Evolutionary conservation across 2,329 filamentous ascomycete species (phyloP), one percentile per base, ranked within the genome.

Genomic region (Trichoderma sp.): DNA sequence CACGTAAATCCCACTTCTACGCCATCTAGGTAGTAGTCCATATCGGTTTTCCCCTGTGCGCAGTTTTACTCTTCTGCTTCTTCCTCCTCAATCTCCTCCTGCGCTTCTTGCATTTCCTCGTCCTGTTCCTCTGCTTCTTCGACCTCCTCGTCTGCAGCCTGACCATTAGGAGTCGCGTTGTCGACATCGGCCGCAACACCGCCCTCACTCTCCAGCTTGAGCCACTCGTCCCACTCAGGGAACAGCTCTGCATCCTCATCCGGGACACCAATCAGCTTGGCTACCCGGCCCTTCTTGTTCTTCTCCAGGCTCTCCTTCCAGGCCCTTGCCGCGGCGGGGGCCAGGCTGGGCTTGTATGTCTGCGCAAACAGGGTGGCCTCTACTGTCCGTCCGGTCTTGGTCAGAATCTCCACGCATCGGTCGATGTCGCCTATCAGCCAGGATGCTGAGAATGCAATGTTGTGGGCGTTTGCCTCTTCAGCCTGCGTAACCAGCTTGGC

Each of bases 361-460:
- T 98, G 94, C 5, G 92, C 88, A 76, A 98, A 96, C 30, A 99
- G 83, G 0, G 93, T 93, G 0, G 95, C 91, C 78, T 99, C 95
- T 0, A 93, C 89, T 43, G 88, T 79, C 52, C 95, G 86, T 69
- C 89, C 89, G 0, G 94, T 97, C 76, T 89, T 88, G 55, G 87
- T 83, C 12, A 99, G 85, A 7, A 96, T 84, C 64, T 92, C 87
- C 24, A 94, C 87, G 74, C 93, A 97, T 21, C 85, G 90, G 30
- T 92, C 86, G 0, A 97, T 81, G 72, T 98, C 92, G 19, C 89
- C 91, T 2, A 96, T 80, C 64, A 95, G 87, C 94, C 94, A 98
- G 69, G 92, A 85, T 74, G 90, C 91, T 34, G 90, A 92, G 77
- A 99, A 99, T 1, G 93, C 92, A 45, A 99, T 88, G 74, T 99